Conservation (phyloP, 1,284 basidiomycete genomes). For the Heterobasidion annosum region DNA sequence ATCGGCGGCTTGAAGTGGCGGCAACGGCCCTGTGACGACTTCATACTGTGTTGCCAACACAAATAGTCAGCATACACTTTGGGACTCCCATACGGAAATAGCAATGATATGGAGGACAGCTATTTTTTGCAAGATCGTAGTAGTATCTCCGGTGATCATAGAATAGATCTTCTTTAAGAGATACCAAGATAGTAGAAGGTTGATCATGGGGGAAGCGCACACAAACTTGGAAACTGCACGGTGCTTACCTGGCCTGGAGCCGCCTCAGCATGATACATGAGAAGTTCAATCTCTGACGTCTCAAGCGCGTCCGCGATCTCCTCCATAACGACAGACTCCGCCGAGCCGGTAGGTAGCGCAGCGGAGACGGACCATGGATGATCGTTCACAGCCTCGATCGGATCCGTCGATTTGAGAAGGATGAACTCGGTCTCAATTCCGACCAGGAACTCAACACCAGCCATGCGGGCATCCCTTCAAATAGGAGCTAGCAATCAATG, state of each 20-base stretch:
- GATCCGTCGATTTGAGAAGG: slow-evolving; percentile 43
- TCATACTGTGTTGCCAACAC: slow-evolving; percentile 37
- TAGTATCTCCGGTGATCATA: not conserved
- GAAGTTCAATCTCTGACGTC: slow-evolving; percentile 37
- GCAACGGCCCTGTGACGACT: slow-evolving; percentile 54
- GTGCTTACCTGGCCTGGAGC: slow-evolving; percentile 55
- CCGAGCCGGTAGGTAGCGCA: slow-evolving; percentile 32
- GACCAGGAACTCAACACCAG: slow-evolving; percentile 45
- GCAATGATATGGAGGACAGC: no score
- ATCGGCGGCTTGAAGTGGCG: slow-evolving; percentile 59
- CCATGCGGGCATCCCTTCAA: slow-evolving; percentile 25
- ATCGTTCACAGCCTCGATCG: slow-evolving; percentile 35
- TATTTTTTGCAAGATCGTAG: not conserved
- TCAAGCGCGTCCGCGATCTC: slow-evolving; percentile 43
- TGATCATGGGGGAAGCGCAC: not conserved
- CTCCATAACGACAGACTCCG: slow-evolving; percentile 33
- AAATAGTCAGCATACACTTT: not conserved
- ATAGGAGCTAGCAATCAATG: not conserved
- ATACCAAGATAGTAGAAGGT: not conserved
- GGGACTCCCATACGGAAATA: no score
- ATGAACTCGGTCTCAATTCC: slow-evolving; percentile 67
- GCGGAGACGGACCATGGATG: slow-evolving; percentile 42
- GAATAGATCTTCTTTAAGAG: not conserved
- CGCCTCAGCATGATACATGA: slow-evolving; percentile 52
- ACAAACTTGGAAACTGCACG: not conserved